Evolutionary conservation across 441 rosid species (phyloP), one percentile per base, ranked within the genome.

Genomic region (Raphanus hybrid): DNA sequence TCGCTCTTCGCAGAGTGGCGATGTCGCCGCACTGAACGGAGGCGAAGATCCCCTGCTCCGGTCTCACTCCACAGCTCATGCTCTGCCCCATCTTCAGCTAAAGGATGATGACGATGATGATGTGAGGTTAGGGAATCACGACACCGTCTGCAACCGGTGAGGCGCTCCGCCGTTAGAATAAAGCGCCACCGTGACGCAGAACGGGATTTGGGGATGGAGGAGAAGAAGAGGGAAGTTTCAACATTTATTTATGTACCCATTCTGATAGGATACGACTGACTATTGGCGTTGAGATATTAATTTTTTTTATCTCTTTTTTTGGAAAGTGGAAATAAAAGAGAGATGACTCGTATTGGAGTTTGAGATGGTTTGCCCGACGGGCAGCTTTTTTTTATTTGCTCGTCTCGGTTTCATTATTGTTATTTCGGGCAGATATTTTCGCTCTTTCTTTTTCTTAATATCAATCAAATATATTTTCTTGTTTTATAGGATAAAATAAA

Each of bases 1-100:
- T 52, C 83, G 87, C 75, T 11, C 76, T 76, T 3, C 82, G 83
- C 14, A 88, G 89, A 10, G 84, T 71, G 3, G 85, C 84, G 43
- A 83, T 32, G 59, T 92, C 95, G 14, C 97, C 97, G 45, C 76
- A 79, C 88, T 90, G 93, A 1, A 90, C 92, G 7, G 97, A 91
- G 35, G 82, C 75, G 71, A 93, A 90, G 16, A 96, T 75, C 9
- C 87, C 91, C 66, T 90, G 85, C 74, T 90, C 98, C 15, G 84
- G 86, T 79, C 72, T 85, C 57, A 85, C 81, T n/a, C 81, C 85
- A 73, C 98, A 96, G 80, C 99, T 93, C 84, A 92, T 76, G 48
- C 90, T 91, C 84, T 93, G 98, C 57, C 99, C 99, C 99, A 93
- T 96, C 71, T 23, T 23, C 26, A 23, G 2, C 26, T 23, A 23